Conservation (phyloP, 345 rosid species). For the Garcia nutans region DNA sequence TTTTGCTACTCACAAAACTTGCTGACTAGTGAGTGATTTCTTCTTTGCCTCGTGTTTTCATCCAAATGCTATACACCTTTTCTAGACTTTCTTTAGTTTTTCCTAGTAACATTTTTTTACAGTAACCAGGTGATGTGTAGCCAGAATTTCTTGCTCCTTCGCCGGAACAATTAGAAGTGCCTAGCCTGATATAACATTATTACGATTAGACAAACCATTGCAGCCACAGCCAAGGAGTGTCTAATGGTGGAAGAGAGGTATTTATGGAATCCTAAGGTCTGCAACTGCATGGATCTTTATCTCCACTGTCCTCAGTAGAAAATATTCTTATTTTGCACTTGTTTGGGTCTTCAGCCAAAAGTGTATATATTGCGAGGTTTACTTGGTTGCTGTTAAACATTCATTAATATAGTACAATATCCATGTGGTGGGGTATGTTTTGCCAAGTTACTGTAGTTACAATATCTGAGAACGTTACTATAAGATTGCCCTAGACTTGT, state of each 20-base stretch:
- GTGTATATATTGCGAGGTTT: constrained; percentile 24
- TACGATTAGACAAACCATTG: constrained; percentile 1
- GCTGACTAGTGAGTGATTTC: constrained; percentile 16
- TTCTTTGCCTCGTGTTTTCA: neutral
- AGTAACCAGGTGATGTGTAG: constrained; percentile 7
- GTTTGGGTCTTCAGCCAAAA: constrained; percentile 17
- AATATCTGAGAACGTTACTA: neutral
- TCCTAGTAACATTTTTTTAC: neutral
- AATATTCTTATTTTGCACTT: constrained; percentile 1
- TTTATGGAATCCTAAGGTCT: constrained; percentile 1
- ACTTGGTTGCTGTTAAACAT: constrained; percentile 7
- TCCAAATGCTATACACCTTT: neutral
- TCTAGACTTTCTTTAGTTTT: neutral
- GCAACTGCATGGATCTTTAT: neutral
- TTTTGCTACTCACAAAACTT: constrained; percentile 20
- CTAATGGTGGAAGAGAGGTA: constrained; percentile 14
- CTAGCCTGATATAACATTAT: constrained; percentile 10
- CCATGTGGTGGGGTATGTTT: neutral
- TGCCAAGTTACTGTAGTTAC: neutral
- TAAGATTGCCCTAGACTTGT: neutral
- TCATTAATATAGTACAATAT: neutral
- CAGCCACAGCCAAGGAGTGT: constrained; percentile 9
- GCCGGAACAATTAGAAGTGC: constrained; percentile 7
- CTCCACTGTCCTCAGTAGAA: neutral
- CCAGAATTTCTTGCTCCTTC: constrained; percentile 11